phyloP scores from a whole-genome alignment of 108 stramenopile genomes.

The Cylindrotheca closterium region DNA sequence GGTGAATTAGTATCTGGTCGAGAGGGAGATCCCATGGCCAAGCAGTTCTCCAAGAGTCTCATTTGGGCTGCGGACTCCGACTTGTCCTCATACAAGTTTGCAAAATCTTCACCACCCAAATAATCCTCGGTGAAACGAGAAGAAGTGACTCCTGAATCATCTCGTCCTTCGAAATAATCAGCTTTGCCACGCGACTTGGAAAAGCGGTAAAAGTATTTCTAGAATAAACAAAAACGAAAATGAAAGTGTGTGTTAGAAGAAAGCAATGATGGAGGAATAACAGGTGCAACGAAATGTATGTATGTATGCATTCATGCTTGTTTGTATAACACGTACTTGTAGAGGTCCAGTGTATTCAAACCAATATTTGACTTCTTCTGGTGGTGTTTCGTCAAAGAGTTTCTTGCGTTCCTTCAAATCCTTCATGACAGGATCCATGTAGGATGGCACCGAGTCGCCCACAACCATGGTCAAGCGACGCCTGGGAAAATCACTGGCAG shows the following conservation, averaged over 20 bases:
- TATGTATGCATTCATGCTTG: not conserved
- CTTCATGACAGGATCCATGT: conserved; percentile 65
- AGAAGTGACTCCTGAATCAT: conserved; percentile 85
- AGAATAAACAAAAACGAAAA: conserved; percentile 18
- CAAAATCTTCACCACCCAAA: conserved; percentile 52
- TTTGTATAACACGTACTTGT: conserved; percentile 55
- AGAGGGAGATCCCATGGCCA: conserved; percentile 73
- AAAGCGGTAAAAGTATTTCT: conserved; percentile 91
- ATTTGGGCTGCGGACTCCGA: conserved; percentile 22
- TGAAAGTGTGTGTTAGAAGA: not conserved
- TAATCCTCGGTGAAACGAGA: conserved; percentile 63
- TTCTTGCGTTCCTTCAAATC: conserved; percentile 75
- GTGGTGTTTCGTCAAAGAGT: conserved; percentile 82
- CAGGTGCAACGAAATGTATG: conserved; percentile 1
- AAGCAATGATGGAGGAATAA: not conserved
- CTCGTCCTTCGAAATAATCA: conserved; percentile 87
- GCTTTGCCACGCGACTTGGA: conserved; percentile 81
- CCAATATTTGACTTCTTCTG: conserved; percentile 90
- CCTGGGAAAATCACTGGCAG: not conserved
- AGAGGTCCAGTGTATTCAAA: conserved; percentile 87
- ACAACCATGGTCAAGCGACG: conserved; percentile 20
- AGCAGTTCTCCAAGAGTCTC: conserved; percentile 76
- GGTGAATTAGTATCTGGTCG: conserved; percentile 55
- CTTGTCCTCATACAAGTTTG: conserved; percentile 40
- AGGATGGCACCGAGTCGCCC: conserved; percentile 54